Conservation (phyloP, 192 early-diverging fungal species). For the Mortierella alpina region DNA sequence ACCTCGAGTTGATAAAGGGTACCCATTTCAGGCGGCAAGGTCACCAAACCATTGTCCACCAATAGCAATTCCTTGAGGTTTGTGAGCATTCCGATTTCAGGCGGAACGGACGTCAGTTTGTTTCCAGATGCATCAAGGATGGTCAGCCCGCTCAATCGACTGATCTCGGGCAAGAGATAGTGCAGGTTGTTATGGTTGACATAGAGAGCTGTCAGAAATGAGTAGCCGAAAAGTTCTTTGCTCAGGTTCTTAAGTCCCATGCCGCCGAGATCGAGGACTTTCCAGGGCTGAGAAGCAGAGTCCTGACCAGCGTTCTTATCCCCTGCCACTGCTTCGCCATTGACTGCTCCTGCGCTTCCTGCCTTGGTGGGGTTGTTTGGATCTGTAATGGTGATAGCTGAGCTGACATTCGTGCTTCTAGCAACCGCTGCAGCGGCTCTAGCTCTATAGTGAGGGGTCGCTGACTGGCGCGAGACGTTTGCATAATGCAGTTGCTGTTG, state of each 20-base stretch:
- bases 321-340: conserved; percentile 58
- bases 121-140: conserved; percentile 93
- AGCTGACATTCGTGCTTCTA: conserved; percentile 59
- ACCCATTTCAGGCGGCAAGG: conserved; percentile 90
- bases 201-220: conserved; percentile 91
- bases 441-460: conserved; percentile 91
- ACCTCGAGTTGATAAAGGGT: conserved; percentile 89
- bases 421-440: conserved; percentile 87
- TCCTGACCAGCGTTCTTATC: conserved; percentile 15
- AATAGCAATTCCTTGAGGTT: conserved; percentile 84
- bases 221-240: conserved; percentile 80
- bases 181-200: conserved; percentile 96
- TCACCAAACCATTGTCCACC: conserved; percentile 92
- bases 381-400: conserved; percentile 66
- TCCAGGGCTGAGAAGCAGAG: conserved; percentile 74
- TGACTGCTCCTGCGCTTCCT: conserved; percentile 17
- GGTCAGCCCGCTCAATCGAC: conserved; percentile 72
- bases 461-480: conserved; percentile 77
- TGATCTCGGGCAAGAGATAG: conserved; percentile 76
- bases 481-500: conserved; percentile 81
- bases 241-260: conserved; percentile 90
- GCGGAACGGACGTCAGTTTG: conserved; percentile 81
- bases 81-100: conserved; percentile 90
- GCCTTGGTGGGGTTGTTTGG: conserved; percentile 66
- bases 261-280: conserved; percentile 90